phyloP scores from a whole-genome alignment of 73 alveolate species.

The Durusdinium trenchii region DNA sequence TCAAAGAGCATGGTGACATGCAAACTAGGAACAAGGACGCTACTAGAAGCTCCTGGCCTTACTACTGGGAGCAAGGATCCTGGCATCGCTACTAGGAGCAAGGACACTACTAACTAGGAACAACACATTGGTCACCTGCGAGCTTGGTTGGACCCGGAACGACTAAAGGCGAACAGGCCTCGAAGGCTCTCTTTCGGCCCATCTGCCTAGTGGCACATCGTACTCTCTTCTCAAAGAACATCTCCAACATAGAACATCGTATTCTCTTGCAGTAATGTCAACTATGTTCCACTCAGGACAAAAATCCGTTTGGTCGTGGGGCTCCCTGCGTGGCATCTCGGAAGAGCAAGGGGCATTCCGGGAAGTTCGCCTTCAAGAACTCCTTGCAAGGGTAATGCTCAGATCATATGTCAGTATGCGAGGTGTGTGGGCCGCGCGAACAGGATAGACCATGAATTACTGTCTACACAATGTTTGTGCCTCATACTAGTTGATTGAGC shows the following conservation, averaged over 20 bases:
- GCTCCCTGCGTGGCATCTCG: conserved; percentile 36
- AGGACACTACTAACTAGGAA: too few species aligned
- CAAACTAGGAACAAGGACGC: too few species aligned
- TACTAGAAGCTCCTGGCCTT: too few species aligned
- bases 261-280: background rate
- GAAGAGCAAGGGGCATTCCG: conserved; percentile 79
- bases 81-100: too few species aligned
- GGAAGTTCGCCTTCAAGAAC: conserved; percentile 75
- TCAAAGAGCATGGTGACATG: too few species aligned
- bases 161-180: too few species aligned
- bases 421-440: background rate
- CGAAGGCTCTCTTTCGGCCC: conserved; percentile 89
- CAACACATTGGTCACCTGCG: too few species aligned
- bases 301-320: background rate
- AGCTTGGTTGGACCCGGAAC: too few species aligned
- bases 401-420: background rate
- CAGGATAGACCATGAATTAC: background rate
- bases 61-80: too few species aligned
- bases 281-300: background rate
- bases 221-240: too few species aligned
- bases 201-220: conserved; percentile 41
- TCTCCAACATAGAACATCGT: too few species aligned
- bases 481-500: background rate
- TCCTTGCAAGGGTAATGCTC: background rate
- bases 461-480: background rate